Conservation (phyloP, 2,329 filamentous ascomycete species). For the Rhynchosporium secalis region DNA sequence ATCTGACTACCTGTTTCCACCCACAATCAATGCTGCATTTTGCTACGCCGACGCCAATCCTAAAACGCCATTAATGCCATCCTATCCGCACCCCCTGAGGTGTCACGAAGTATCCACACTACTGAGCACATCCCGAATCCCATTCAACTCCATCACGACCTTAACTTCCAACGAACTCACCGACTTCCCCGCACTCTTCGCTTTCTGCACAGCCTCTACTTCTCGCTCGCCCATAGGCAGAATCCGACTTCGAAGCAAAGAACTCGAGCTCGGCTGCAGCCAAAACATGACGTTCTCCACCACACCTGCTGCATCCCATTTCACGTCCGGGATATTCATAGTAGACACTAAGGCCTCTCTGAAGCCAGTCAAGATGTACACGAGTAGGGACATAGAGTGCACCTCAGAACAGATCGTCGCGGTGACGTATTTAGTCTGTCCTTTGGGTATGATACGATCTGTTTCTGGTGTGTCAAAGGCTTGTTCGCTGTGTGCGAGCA, state of each 20-base stretch:
- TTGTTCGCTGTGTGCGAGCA: conserved; percentile 70
- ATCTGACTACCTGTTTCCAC: conserved; percentile 1
- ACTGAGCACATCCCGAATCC: conserved; percentile 36
- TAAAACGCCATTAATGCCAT: conserved; percentile 10
- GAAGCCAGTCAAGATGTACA: conserved; percentile 68
- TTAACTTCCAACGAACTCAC: conserved; percentile 57
- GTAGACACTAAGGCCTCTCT: conserved; percentile 58
- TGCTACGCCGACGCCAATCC: conserved; percentile 6
- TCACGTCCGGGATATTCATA: conserved; percentile 71
- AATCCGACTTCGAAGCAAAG: conserved; percentile 69
- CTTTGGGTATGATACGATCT: conserved; percentile 51
- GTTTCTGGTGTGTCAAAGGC: conserved; percentile 64
- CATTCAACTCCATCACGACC: conserved; percentile 65
- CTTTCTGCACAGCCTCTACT: conserved; percentile 56
- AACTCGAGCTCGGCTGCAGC: conserved; percentile 60
- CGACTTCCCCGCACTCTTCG: conserved; percentile 33
- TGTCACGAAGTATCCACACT: conserved; percentile 25
- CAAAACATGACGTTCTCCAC: conserved; percentile 84
- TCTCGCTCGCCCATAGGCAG: conserved; percentile 73
- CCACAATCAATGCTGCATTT: background rate
- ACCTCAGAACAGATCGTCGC: conserved; percentile 73
- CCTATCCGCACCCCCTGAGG: background rate
- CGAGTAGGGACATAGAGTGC: conserved; percentile 76
- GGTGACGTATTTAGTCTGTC: conserved; percentile 63
- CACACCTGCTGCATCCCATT: conserved; percentile 71